Percentiles rank a stretch among this genome's conserved stretches.
These are phyloP conservation scores for Paspalum notatum DNA, from an alignment of 176 grass and related monocot genomes.

Conservation along the genomic window DNA sequence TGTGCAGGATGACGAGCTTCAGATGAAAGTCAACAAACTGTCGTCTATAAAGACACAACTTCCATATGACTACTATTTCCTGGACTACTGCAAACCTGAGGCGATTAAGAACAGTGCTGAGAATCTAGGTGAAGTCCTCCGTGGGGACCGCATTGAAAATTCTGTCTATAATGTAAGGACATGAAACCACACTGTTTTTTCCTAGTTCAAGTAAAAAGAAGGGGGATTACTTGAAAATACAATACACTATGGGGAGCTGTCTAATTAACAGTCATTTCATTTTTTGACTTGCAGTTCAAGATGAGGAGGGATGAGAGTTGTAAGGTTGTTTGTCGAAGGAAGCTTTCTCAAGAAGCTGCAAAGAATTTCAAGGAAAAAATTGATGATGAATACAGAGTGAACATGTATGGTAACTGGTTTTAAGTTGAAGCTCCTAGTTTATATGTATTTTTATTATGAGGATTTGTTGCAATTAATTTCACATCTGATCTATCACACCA, in stretches of 20 bases:
- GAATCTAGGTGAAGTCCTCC: slow-evolving; percentile 86
- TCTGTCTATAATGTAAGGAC: slow-evolving; percentile 68
- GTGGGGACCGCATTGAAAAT: slow-evolving; percentile 86
- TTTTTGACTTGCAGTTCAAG: slow-evolving; percentile 58
- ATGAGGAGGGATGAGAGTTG: slow-evolving; percentile 78
- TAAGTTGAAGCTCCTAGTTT: slow-evolving; percentile 1
- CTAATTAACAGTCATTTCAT: background rate
- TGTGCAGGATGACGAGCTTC: slow-evolving; percentile 73
- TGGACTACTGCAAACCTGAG: slow-evolving; percentile 77
- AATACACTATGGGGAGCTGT: background rate
- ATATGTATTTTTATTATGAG: background rate
- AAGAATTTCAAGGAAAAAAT: slow-evolving; percentile 94
- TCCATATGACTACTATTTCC: slow-evolving; percentile 88
- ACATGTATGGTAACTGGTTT: slow-evolving; percentile 79
- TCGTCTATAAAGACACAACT: slow-evolving; percentile 88
- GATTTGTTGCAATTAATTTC: background rate
- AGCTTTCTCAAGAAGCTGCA: slow-evolving; percentile 63
- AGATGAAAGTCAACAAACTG: slow-evolving; percentile 85
- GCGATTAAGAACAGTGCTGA: slow-evolving; percentile 79
- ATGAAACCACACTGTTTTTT: background rate
- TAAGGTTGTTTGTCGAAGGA: slow-evolving; percentile 62
- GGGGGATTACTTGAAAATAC: background rate
- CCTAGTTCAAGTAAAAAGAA: slow-evolving; percentile 10
- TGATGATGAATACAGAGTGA: slow-evolving; percentile 83
- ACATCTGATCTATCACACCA: background rate